Percentiles rank a stretch among this genome's conserved stretches.
phyloP scores from a whole-genome alignment of 441 rosid genomes.

The Macaranga tanarius region DNA sequence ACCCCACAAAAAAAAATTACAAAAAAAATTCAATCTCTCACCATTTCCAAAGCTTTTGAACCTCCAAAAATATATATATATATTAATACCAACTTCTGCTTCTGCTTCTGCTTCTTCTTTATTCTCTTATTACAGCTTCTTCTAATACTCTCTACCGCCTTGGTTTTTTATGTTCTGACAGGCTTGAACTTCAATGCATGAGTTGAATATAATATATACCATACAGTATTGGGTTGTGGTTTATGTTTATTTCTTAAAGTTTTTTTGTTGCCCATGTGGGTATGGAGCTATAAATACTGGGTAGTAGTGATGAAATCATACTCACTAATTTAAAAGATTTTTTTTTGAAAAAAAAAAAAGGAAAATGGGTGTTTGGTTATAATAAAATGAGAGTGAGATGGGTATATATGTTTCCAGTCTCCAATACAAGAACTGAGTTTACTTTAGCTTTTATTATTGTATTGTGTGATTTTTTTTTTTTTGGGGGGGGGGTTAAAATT shows the following conservation, averaged over 20 bases:
- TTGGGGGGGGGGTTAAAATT: not conserved
- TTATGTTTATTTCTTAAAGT: constrained; percentile 39
- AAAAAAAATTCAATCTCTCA: constrained; percentile 29
- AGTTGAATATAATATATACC: constrained; percentile 16
- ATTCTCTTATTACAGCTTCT: constrained; percentile 34
- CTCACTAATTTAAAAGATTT: constrained; percentile 17
- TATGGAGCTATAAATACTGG: constrained; percentile 51
- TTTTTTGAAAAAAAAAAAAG: not conserved
- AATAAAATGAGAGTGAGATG: constrained; percentile 14
- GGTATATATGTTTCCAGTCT: constrained; percentile 63
- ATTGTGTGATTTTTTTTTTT: too few species aligned
- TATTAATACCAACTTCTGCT: not conserved
- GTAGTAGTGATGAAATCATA: constrained; percentile 77
- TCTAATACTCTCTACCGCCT: constrained; percentile 30
- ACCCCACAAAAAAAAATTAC: not conserved
- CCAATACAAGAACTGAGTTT: constrained; percentile 71
- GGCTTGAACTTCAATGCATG: constrained; percentile 34
- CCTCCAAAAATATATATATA: constrained; percentile 19
- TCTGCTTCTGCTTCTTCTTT: constrained; percentile 13
- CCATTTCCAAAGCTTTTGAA: constrained; percentile 46
- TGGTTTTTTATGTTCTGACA: constrained; percentile 38
- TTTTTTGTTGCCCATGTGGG: constrained; percentile 65
- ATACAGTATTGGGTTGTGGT: constrained; percentile 34
- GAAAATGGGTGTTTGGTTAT: not conserved
- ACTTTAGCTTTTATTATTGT: constrained; percentile 55